These are phyloP conservation scores for Uncinocarpus reesii DNA, from an alignment of 2,329 filamentous ascomycete species.

Conservation along the genomic window DNA sequence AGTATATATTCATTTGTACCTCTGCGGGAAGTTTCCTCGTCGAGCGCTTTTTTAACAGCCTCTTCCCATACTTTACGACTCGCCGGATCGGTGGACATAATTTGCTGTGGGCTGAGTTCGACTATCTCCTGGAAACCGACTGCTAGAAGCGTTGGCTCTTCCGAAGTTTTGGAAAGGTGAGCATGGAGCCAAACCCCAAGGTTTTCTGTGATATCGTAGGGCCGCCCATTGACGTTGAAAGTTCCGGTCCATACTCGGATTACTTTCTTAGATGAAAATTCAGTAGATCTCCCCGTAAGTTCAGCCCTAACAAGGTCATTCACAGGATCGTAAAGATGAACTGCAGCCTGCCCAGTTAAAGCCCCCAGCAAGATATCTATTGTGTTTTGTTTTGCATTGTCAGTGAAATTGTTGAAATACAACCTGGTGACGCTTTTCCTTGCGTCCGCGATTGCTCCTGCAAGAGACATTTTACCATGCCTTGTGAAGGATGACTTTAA, in stretches of 20 bases:
- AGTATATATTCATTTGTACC: constrained; percentile 75
- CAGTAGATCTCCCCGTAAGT: constrained; percentile 52
- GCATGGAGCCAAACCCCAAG: constrained; percentile 74
- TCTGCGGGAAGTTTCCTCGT: constrained; percentile 54
- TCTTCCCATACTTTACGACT: constrained; percentile 78
- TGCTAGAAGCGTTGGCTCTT: constrained; percentile 73
- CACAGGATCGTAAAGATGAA: constrained; percentile 84
- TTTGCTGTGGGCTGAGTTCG: constrained; percentile 93
- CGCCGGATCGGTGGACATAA: constrained; percentile 93
- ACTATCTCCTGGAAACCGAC: constrained; percentile 97
- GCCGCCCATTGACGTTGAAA: constrained; percentile 89
- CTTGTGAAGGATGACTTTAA: constrained; percentile 92
- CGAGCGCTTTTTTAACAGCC: constrained; percentile 67
- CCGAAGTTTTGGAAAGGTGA: constrained; percentile 44
- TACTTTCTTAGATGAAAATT: constrained; percentile 63
- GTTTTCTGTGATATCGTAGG: constrained; percentile 65
- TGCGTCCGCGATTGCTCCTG: constrained; percentile 86
- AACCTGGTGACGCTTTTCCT: constrained; percentile 87
- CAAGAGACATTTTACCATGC: constrained; percentile 88
- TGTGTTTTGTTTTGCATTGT: constrained; percentile 83
- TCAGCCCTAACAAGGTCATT: constrained; percentile 81
- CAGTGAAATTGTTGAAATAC: constrained; percentile 96
- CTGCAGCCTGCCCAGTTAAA: constrained; percentile 69
- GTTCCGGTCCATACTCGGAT: constrained; percentile 80
- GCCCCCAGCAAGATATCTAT: constrained; percentile 88